Conservation (phyloP, 805 yeast species). For the Starmerella etchellsii region DNA sequence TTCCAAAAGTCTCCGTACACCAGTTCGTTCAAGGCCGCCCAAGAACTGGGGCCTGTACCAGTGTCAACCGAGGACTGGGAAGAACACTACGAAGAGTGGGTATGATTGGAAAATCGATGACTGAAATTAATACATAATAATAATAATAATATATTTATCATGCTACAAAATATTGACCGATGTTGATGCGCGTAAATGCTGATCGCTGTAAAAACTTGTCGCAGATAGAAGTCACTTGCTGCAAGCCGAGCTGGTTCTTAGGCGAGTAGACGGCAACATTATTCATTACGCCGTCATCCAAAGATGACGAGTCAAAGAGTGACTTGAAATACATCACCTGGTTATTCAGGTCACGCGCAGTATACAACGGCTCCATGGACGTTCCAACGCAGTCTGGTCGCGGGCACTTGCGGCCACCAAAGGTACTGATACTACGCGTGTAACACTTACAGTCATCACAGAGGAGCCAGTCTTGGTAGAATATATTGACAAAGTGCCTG, state of each 20-base stretch:
- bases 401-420: slow-evolving; percentile 75
- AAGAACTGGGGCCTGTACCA: slow-evolving; percentile 9
- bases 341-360: slow-evolving; percentile 70
- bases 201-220: slow-evolving; percentile 28
- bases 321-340: slow-evolving; percentile 70
- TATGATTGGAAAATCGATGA: neutral
- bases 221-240: slow-evolving; percentile 42
- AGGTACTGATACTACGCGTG: slow-evolving; percentile 79
- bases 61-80: slow-evolving; percentile 17
- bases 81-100: slow-evolving; percentile 20
- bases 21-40: slow-evolving; percentile 17
- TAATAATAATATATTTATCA: no score
- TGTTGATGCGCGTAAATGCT: slow-evolving; percentile 9
- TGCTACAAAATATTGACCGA: no score
- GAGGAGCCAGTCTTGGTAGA: slow-evolving; percentile 73
- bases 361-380: slow-evolving; percentile 52
- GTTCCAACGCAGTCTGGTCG: slow-evolving; percentile 38
- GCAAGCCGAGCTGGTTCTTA: slow-evolving; percentile 58
- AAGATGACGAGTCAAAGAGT: slow-evolving; percentile 44
- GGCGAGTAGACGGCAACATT: slow-evolving; percentile 64
- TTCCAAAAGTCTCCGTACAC: neutral
- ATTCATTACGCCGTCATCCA: slow-evolving; percentile 45
- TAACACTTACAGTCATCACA: slow-evolving; percentile 85
- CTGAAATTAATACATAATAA: neutral
- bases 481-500: slow-evolving; percentile 54